phyloP scores from a whole-genome alignment of 1,139 yeast genomes.

The Debaryomyces subglobosus region DNA sequence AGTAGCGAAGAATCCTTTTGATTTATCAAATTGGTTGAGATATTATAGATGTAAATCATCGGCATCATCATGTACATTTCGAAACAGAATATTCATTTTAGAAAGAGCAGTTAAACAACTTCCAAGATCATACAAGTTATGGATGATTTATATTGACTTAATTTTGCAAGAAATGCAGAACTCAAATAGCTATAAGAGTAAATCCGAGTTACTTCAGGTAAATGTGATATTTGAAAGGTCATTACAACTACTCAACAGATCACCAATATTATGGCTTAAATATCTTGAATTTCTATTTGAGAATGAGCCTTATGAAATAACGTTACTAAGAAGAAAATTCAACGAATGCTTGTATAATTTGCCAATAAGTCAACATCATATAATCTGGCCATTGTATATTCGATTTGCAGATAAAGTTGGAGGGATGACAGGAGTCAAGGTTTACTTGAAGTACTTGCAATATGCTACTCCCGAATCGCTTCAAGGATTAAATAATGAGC shows the following conservation, averaged over 20 bases:
- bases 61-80: conserved; percentile 19
- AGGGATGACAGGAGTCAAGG: conserved; percentile 40
- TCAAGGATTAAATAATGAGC: conserved; percentile 7
- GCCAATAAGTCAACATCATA: conserved; percentile 55
- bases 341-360: conserved; percentile 55
- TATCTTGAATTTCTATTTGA: conserved; percentile 51
- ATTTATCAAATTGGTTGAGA: conserved; percentile 54
- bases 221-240: conserved; percentile 51
- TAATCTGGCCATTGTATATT: conserved; percentile 64
- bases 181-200: conserved; percentile 30
- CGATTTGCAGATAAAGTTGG: conserved; percentile 53
- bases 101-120: conserved; percentile 55
- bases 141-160: conserved; percentile 56
- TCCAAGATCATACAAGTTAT: conserved; percentile 56
- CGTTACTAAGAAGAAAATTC: conserved; percentile 50
- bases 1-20: conserved; percentile 46
- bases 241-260: conserved; percentile 43
- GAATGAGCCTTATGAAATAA: conserved; percentile 37
- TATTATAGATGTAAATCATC: conserved; percentile 44
- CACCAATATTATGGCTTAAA: conserved; percentile 58
- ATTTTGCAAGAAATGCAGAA: conserved; percentile 34
- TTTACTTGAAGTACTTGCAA: conserved; percentile 50
- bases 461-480: conserved; percentile 21
- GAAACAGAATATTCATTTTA: conserved; percentile 46
- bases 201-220: conserved; percentile 34